phyloP scores from a whole-genome alignment of 768 basidiomycete genomes.

The Flagelloscypha sp. region DNA sequence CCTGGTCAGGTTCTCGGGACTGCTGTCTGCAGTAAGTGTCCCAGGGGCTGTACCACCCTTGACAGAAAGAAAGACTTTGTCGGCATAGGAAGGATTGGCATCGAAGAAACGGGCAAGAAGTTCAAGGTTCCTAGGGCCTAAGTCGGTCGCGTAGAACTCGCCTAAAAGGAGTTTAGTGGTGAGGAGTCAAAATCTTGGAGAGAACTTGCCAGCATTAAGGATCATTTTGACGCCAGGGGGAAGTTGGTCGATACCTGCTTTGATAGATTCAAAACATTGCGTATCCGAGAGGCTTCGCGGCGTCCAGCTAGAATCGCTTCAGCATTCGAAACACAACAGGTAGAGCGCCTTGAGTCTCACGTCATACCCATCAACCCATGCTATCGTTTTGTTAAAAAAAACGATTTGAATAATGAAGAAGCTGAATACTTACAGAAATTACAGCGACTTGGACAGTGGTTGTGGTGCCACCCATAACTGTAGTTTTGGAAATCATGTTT shows the following conservation, averaged over 20 bases:
- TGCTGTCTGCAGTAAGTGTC: no score
- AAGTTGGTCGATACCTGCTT: constrained; percentile 36
- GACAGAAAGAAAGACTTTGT: constrained; percentile 21
- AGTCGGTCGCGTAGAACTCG: constrained; percentile 48
- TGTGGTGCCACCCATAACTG: no score
- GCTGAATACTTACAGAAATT: no score
- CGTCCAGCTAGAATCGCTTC: constrained; percentile 33
- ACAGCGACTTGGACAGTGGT: no score
- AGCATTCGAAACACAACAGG: no score
- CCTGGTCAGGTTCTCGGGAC: constrained; percentile 33
- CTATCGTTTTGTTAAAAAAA: no score
- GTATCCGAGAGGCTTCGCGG: constrained; percentile 42
- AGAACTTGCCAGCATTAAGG: constrained; percentile 40
- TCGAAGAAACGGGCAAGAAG: constrained; percentile 42
- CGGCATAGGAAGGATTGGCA: constrained; percentile 43
- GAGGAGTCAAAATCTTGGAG: no score
- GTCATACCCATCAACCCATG: no score
- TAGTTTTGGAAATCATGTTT: no score
- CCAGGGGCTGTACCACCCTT: constrained; percentile 11
- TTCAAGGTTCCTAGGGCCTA: constrained; percentile 29
- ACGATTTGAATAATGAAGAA: no score
- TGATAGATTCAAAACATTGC: constrained; percentile 55
- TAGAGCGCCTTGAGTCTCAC: no score
- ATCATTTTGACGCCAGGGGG: constrained; percentile 39
- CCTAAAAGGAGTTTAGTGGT: no score